These are phyloP conservation scores for Kodamaea derodonti DNA, from an alignment of 1,139 yeast genomes.

Conservation along the genomic window DNA sequence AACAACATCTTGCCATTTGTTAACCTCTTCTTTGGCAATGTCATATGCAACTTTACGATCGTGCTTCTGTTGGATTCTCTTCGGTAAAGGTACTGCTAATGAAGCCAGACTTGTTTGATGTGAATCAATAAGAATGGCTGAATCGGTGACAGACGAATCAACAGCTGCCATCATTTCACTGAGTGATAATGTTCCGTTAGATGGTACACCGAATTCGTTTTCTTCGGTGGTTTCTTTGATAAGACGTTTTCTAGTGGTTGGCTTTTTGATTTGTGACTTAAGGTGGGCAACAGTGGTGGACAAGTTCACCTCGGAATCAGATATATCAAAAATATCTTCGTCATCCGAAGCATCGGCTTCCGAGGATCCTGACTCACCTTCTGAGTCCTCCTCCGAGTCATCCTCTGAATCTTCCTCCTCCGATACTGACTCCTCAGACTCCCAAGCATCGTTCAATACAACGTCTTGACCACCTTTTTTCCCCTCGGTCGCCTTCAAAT, in stretches of 20 bases:
- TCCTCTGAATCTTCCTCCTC: slow-evolving; percentile 10
- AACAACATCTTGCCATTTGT: slow-evolving; percentile 85
- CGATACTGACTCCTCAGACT: slow-evolving; percentile 13
- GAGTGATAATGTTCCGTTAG: slow-evolving; percentile 55
- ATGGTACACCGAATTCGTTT: slow-evolving; percentile 67
- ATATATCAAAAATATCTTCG: slow-evolving; percentile 18
- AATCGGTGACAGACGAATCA: slow-evolving; percentile 41
- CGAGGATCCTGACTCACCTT: slow-evolving; percentile 2
- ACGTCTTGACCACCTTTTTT: slow-evolving; percentile 27
- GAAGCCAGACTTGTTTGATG: slow-evolving; percentile 36
- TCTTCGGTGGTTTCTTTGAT: slow-evolving; percentile 58
- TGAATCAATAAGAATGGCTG: slow-evolving; percentile 49
- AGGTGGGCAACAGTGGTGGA: slow-evolving; percentile 29
- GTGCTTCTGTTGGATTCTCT: slow-evolving; percentile 77
- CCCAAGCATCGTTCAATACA: slow-evolving; percentile 43
- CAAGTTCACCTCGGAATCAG: slow-evolving; percentile 31
- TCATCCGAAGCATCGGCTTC: slow-evolving; percentile 7
- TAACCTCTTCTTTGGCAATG: slow-evolving; percentile 78
- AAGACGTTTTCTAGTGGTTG: slow-evolving; percentile 36
- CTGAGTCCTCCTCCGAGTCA: slow-evolving; percentile 18
- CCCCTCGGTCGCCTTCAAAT: slow-evolving; percentile 24
- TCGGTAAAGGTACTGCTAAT: slow-evolving; percentile 78
- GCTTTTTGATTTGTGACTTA: slow-evolving; percentile 28
- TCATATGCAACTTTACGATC: slow-evolving; percentile 92
- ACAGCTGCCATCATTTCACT: slow-evolving; percentile 73